Evolutionary conservation across 225 moss, liverwort and hornwort genomes (phyloP), one percentile per base, ranked within the genome.

Genomic region (Takakia lepidozioides): DNA sequence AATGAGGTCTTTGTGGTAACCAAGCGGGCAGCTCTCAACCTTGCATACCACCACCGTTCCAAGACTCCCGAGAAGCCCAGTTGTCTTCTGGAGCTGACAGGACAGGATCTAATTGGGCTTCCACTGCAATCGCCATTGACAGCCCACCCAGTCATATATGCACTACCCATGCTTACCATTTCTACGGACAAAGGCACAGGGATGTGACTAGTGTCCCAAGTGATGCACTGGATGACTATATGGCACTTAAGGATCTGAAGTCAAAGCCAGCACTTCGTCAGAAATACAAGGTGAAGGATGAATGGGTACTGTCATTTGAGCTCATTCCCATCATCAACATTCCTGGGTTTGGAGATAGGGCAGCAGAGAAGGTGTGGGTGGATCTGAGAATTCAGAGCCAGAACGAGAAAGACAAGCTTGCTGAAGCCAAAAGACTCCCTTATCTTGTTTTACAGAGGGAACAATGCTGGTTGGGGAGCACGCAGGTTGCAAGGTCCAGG

Each of bases 31-130:
- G 98, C 98, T 49, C 83, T 83, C 29, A 98, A 98, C 45, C 78
- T 98, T 48, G 85, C 98, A 9, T 98, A 87, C 11, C 98, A 98
- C 61, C 58, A 78, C 5, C 80, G 69, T 29, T 87, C 87, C 18
- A 91, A 59, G 73, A 41, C 85, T 38, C 62, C 83, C 20, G 91
- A 98, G 62, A 78, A 76, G 52, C 91, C 87, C 7, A 76, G 81
- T n/a, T 83, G 80, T 52, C 52, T 98, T 22, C 47, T 98, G 37
- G 73, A 79, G 43, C 66, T 98, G 26, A 76, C 57, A 13, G 98
- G 98, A 42, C 85, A 46, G 36, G 98, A 98, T 60, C 61, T 98
- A 56, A 98, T 98, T 30, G 98, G 98, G 25, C 68, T 98, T 58
- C 98, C 98, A 8, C 65, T 98, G 7, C 59, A 63, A 18, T 74